Evolutionary conservation across 176 grass and related monocot species (phyloP), one percentile per base, ranked within the genome.

Genomic region (Carex cristatella): DNA sequence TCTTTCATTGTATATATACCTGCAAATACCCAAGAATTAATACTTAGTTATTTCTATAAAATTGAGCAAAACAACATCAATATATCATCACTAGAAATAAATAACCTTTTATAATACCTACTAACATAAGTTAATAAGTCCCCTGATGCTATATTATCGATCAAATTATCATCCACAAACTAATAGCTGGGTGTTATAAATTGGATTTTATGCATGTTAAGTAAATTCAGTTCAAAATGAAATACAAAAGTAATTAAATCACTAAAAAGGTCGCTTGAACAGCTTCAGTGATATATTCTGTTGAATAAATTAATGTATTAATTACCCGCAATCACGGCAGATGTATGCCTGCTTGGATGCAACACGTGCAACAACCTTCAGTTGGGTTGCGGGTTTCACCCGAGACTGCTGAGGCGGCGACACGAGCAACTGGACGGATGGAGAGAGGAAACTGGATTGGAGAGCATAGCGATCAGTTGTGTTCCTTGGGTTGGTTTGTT

Each of bases 271-370:
- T 78, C 0, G 5, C 38, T 40, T 40, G 38, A 40, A 40, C 38
- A 40, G 38, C 38, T 40, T 40, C 4, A 40, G 5, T 40, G 46
- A 55, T 37, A 55, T 7, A 61, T 32, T 42, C 1, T 32, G 12
- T 62, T 44, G 4, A 66, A 40, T 14, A 15, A 46, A 66, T 30
- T 49, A 38, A 56, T 44, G 38, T 51, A 85, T 23, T 23, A 23
- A 23, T 90, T 76, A 98, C 95, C 95, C 95, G 85, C 95, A 98
- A 87, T 98, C 95, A 16, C 93, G 93, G 88, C 95, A 95, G 83
- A 98, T 95, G 85, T 95, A 98, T 79, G 93, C 32, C 83, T 93
- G 89, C 80, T 98, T 95, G 32, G 93, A 87, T 15, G 88, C 70
- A 56, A 92, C 88, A 54, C 91, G 92, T 87, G 94, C 93, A 28